phyloP scores from a whole-genome alignment of 495 filamentous ascomycete species.

The Achaetomiella virescens region DNA sequence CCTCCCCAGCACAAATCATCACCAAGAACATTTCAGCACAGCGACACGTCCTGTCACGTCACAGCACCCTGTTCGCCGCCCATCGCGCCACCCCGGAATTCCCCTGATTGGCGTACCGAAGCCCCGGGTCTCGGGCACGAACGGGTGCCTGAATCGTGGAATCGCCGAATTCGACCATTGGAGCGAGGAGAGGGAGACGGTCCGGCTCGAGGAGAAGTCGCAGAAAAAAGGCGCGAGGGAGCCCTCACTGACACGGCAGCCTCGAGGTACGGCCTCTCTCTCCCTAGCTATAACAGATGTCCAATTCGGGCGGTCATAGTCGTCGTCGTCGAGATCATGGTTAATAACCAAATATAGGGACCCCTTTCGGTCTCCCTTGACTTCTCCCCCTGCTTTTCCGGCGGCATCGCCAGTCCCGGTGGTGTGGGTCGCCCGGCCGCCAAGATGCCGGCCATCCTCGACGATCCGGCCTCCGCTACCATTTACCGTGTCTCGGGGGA shows the following conservation, averaged over 20 bases:
- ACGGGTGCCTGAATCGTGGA: conserved; percentile 13
- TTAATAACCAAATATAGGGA: neutral
- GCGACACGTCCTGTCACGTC: conserved; percentile 21
- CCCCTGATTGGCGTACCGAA: conserved; percentile 17
- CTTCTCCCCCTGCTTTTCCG: neutral
- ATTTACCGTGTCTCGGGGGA: conserved; percentile 59
- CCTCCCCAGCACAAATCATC: conserved; percentile 27
- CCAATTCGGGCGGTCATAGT: neutral
- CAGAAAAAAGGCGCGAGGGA: neutral
- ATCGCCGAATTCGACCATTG: neutral
- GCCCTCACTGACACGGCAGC: neutral
- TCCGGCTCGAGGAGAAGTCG: neutral
- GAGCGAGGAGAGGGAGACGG: neutral
- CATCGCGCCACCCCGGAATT: conserved; percentile 14
- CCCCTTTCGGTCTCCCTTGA: neutral
- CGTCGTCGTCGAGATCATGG: neutral
- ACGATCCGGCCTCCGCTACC: conserved; percentile 61
- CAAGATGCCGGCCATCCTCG: conserved; percentile 81
- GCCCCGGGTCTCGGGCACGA: neutral
- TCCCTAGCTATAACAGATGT: neutral
- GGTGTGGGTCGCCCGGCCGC: neutral
- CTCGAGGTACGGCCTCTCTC: conserved; percentile 7
- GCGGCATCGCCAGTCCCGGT: neutral
- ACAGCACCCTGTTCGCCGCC: conserved; percentile 9
- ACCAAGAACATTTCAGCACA: conserved; percentile 42